A percentile compares a stretch with the other conserved stretches of the same genome.
Evolutionary conservation across 1,139 yeast genomes (phyloP).

Genomic region (Keqinozyma sinolaborantium): DNA sequence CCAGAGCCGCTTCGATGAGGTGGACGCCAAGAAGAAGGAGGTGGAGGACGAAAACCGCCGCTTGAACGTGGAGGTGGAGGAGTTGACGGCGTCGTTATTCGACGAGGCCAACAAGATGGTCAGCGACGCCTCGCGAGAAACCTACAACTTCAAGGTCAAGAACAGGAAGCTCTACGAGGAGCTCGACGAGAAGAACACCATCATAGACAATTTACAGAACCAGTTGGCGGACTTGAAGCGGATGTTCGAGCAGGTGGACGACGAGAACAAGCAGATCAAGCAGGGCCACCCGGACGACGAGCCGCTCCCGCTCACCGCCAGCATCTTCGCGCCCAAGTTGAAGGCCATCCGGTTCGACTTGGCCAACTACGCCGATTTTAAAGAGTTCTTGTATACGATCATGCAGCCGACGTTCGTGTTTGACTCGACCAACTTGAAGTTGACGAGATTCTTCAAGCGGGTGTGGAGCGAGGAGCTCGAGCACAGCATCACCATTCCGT

Average conservation of each 20-base stretch:
- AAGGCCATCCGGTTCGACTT: slow-evolving; percentile 61
- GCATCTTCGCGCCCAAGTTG: slow-evolving; percentile 50
- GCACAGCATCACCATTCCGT: slow-evolving; percentile 43
- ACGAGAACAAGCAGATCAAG: slow-evolving; percentile 13
- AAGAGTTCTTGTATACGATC: slow-evolving; percentile 31
- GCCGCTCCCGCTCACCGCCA: slow-evolving; percentile 6
- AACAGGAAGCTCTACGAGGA: slow-evolving; percentile 62
- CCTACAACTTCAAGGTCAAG: slow-evolving; percentile 48
- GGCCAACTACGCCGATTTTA: slow-evolving; percentile 40
- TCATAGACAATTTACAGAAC: slow-evolving; percentile 62
- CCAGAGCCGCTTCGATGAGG: slow-evolving; percentile 32
- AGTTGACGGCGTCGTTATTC: slow-evolving; percentile 68
- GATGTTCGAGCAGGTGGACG: slow-evolving; percentile 39
- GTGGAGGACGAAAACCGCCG: slow-evolving; percentile 59
- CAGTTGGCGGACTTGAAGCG: slow-evolving; percentile 70
- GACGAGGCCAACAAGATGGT: slow-evolving; percentile 83
- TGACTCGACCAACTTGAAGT: slow-evolving; percentile 43
- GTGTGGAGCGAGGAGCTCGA: slow-evolving; percentile 78
- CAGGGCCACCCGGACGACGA: slow-evolving; percentile 6
- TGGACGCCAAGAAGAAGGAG: slow-evolving; percentile 30
- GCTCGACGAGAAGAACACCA: slow-evolving; percentile 65
- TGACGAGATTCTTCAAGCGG: slow-evolving; percentile 60
- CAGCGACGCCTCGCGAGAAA: slow-evolving; percentile 61
- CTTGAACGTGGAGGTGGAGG: slow-evolving; percentile 71
- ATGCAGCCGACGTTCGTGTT: slow-evolving; percentile 33